These are phyloP conservation scores for Fusarium incarnatum DNA, from an alignment of 2,329 filamentous ascomycete species.

Conservation along the genomic window DNA sequence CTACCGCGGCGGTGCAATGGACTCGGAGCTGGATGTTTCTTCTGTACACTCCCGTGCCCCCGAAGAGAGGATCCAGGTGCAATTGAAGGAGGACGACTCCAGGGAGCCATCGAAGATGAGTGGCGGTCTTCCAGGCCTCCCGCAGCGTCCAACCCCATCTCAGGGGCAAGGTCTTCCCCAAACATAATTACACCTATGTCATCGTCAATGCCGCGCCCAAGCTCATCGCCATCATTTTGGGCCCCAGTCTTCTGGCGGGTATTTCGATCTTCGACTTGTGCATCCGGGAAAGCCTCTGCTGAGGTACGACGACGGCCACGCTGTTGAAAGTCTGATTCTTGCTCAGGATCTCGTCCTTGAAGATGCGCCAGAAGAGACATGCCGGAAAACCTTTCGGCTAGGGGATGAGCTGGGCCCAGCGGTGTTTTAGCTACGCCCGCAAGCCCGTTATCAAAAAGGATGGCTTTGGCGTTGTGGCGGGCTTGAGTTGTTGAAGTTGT, in stretches of 20 bases:
- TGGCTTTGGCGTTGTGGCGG: constrained; percentile 51
- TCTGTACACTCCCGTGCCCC: constrained; percentile 54
- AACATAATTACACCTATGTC: constrained; percentile 48
- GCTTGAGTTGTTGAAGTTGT: constrained; percentile 51
- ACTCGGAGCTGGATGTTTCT: constrained; percentile 50
- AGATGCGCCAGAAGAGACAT: constrained; percentile 53
- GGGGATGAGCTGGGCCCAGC: constrained; percentile 54
- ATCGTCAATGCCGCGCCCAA: constrained; percentile 45
- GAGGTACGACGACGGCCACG: constrained; percentile 57
- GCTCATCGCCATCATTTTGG: constrained; percentile 41
- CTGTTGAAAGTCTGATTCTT: constrained; percentile 25
- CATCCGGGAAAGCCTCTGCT: constrained; percentile 58
- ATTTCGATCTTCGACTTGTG: constrained; percentile 52
- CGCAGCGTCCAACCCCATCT: constrained; percentile 76
- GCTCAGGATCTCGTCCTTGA: constrained; percentile 41
- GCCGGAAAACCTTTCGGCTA: constrained; percentile 60
- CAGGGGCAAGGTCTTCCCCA: constrained; percentile 62
- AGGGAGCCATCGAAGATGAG: constrained; percentile 64
- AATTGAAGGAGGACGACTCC: constrained; percentile 61
- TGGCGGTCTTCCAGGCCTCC: constrained; percentile 75
- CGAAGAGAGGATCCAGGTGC: constrained; percentile 61
- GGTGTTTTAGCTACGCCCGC: constrained; percentile 41
- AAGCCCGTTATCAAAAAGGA: constrained; percentile 53
- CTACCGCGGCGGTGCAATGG: constrained; percentile 54
- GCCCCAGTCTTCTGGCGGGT: constrained; percentile 52